Conservation (phyloP, 805 yeast genomes). For the Kuraishia capsulata region DNA sequence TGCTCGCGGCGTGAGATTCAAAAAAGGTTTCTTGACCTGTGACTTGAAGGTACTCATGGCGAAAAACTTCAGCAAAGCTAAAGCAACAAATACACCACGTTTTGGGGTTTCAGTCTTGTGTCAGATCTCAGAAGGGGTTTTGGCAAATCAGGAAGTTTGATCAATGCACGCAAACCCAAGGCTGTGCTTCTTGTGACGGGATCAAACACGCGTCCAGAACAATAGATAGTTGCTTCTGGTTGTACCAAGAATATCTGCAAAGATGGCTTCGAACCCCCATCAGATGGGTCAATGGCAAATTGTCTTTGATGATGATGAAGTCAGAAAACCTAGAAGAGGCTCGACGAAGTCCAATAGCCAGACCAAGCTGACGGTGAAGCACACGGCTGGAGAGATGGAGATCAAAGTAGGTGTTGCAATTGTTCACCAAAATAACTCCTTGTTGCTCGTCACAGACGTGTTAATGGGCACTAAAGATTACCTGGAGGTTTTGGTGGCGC, state of each 20-base stretch:
- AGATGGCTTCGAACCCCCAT: neutral
- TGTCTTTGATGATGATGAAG: neutral
- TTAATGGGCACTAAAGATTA: neutral
- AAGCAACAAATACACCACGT: neutral
- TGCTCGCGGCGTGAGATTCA: slow-evolving; percentile 17
- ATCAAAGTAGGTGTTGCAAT: neutral
- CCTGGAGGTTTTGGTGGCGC: neutral
- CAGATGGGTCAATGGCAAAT: neutral
- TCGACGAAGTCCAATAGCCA: too few relatives aligned
- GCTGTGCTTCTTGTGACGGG: too few relatives aligned
- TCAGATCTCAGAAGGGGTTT: too few relatives aligned
- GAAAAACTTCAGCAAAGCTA: neutral
- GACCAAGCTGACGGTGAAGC: neutral
- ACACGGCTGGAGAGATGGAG: neutral
- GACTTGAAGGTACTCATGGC: neutral
- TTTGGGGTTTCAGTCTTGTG: too few relatives aligned
- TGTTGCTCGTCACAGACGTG: neutral
- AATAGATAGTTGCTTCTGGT: too few relatives aligned
- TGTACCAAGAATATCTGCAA: neutral
- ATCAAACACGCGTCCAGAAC: too few relatives aligned
- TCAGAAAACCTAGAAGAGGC: slow-evolving; percentile 3
- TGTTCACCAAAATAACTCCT: neutral
- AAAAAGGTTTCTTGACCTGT: slow-evolving; percentile 13
- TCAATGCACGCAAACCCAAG: too few relatives aligned
- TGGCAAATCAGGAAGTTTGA: too few relatives aligned